Evolutionary conservation across 2,329 filamentous ascomycete genomes (phyloP), one percentile per base, ranked within the genome.

Genomic region (Arachnomyces sp.): DNA sequence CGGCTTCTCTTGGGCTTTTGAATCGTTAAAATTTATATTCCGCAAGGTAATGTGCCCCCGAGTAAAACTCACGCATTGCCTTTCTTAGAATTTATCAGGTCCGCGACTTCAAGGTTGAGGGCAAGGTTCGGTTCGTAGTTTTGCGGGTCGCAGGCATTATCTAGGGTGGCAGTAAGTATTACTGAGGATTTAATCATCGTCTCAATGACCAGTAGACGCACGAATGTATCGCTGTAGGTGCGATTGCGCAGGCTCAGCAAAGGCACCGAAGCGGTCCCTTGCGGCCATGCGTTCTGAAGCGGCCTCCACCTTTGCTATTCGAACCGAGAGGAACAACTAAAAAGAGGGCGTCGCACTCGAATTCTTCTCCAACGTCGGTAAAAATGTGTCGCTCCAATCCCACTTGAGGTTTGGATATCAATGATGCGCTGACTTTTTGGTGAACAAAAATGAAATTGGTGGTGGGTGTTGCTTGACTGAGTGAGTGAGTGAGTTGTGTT

Each of bases 41-140:
- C 20, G 5, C 20, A 25, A 25, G 20, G 20, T 5, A 30, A 16
- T 14, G 29, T 31, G 25, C 20, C n/a, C 32, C 14, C 8, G 11
- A 37, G 17, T 28, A 30, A 11, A 33, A 61, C 74, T 61, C 70
- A 79, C 68, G 89, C 82, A 64, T 83, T 86, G 58, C 90, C 90
- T 70, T 96, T 96, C 72, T 96, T 98, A 57, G 82, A 82, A 67
- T 98, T 98, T 72, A 98, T 85, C 56, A 96, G 70, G 69, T 98
- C 92, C 55, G 88, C 74, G 56, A 98, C 94, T 73, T 98, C 92
- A 60, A 98, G 84, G 60, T 92, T 93, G 49, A 98, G 72, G 43
- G 89, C 92, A 40, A 98, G 82, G 60, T 98, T 96, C 47, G 92
- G 90, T 71, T 98, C 92, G 71, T 88, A 95, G 70, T 96, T 95